phyloP scores from a whole-genome alignment of 441 rosid genomes.

The Erodium trifolium region DNA sequence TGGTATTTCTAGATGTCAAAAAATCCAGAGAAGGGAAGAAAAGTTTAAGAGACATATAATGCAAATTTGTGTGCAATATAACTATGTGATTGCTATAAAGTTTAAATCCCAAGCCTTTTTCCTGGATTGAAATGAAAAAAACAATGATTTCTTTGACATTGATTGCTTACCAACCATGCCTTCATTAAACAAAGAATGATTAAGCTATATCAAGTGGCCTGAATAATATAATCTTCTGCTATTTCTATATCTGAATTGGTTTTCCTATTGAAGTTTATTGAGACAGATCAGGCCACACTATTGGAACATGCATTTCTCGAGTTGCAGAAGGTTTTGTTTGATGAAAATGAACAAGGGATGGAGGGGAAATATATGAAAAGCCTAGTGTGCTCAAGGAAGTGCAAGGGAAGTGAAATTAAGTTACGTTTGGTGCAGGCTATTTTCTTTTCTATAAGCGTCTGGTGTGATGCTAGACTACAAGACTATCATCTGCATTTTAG shows the following conservation, averaged over 20 bases:
- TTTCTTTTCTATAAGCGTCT: slow-evolving; percentile 53
- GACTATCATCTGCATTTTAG: slow-evolving; percentile 85
- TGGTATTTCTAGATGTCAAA: background rate
- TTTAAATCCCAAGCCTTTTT: background rate
- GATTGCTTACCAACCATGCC: background rate
- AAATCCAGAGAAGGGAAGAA: background rate
- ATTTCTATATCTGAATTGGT: slow-evolving; percentile 19
- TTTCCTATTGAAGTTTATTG: slow-evolving; percentile 58
- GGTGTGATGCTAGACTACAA: slow-evolving; percentile 68
- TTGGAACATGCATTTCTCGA: slow-evolving; percentile 50
- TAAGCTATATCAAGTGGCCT: background rate
- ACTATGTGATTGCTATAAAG: background rate
- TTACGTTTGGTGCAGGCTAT: slow-evolving; percentile 51
- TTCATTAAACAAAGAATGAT: background rate
- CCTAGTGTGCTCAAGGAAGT: slow-evolving; percentile 48
- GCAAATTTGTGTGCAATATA: background rate
- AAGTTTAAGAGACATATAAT: background rate
- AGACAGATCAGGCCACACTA: slow-evolving; percentile 60
- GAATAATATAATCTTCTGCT: slow-evolving; percentile 4
- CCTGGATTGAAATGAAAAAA: background rate
- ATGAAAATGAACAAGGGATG: slow-evolving; percentile 38
- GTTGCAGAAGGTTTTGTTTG: slow-evolving; percentile 48
- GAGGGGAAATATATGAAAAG: slow-evolving; percentile 53
- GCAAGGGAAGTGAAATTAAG: slow-evolving; percentile 32
- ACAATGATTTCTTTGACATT: background rate